Base-by-base conservation (phyloP, 2,329 filamentous ascomycete species). In the Fusarium coffeatum region DNA sequence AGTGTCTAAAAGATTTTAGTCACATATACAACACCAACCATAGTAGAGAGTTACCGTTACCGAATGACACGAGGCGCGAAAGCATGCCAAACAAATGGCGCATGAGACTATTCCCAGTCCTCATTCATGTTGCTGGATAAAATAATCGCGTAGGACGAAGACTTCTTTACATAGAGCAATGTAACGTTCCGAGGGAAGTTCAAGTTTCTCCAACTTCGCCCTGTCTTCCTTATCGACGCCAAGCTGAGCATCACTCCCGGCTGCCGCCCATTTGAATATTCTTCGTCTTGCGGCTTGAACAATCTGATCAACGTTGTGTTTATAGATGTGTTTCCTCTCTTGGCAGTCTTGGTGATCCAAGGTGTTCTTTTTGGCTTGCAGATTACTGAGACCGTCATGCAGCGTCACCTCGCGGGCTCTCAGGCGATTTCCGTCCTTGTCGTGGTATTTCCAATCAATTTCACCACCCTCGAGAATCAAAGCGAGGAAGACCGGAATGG, bases 231-330 rank as follows among this genome's bases (percentile, higher is more conserved):
- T 9, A 9, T 25, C 58, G 13, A 51, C 32, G 6, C 32, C 49
- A 27, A 51, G 32, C 32, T 51, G 32, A 18, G 23, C 49, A 27
- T 37, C 49, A 41, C 41, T 37, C 23, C 59, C 57, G 4, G 49
- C 43, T 15, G 12, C 40, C 15, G 42, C 37, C 58, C 58, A 64
- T 12, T 56, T 64, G 10, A 34, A 8, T n/a, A 64, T 40, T 6
- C 61, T 46, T 22, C 61, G 51, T 25, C 59, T 34, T 16, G 59
- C 59, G 23, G 61, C 50, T 2, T 58, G 42, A 18, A 64, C 16
- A n/a, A 64, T 58, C 20, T 64, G 59, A 10, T 40, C 30, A 3
- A 28, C 22, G 23, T 64, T 57, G 11, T 57, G 40, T 2, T 30
- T 30, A 7, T 27, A 55, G 27, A 63, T 30, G 30, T 43, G 37